Percentiles rank a stretch among this genome's conserved stretches.
Evolutionary conservation across 257 asterid species (phyloP).

Genomic region (Solanum sparsipilum): DNA sequence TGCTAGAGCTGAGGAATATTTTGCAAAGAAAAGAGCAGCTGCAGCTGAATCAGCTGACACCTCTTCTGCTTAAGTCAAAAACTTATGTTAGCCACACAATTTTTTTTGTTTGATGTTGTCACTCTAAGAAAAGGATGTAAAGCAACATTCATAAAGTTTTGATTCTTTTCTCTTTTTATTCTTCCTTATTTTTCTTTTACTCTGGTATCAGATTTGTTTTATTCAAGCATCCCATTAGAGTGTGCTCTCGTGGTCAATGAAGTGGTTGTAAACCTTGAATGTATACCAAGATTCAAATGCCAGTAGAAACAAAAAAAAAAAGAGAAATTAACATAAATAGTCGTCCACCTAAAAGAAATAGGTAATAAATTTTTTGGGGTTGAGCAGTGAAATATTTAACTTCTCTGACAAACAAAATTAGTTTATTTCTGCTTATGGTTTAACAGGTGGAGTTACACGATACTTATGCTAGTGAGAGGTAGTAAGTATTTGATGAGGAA

Average conservation of each 20-base stretch:
- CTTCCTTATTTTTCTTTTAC: background rate
- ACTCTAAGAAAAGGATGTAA: constrained; percentile 7
- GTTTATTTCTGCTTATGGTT: background rate
- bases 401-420: background rate
- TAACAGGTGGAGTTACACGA: background rate
- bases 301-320: background rate
- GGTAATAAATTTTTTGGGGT: background rate
- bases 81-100: constrained; percentile 1
- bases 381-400: background rate
- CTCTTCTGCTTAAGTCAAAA: constrained; percentile 24
- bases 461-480: background rate
- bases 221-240: background rate
- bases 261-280: too few relatives aligned
- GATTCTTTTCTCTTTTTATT: background rate
- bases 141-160: background rate
- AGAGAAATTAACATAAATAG: background rate
- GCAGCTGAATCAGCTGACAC: constrained; percentile 24
- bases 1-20: constrained; percentile 82
- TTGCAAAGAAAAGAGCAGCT: constrained; percentile 70
- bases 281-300: background rate
- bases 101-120: background rate
- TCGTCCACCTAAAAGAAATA: background rate
- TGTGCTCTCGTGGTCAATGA: background rate
- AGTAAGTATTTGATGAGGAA: background rate
- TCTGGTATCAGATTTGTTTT: background rate